Percentiles rank a stretch among this genome's conserved stretches.
These are phyloP conservation scores for Xerocomus subilludens DNA, from an alignment of 1,284 basidiomycete species.

Conservation along the genomic window DNA sequence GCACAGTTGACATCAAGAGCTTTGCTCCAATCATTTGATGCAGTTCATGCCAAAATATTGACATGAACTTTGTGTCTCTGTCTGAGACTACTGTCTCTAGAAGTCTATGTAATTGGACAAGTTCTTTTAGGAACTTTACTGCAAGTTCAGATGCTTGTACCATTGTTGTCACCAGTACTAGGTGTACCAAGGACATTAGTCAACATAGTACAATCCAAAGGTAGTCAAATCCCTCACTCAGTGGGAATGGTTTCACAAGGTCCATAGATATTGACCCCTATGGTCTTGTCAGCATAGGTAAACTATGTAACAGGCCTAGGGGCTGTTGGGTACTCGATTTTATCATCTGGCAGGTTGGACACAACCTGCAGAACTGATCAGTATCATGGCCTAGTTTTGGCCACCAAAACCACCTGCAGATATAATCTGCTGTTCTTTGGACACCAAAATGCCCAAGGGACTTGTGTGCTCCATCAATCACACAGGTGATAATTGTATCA, in stretches of 20 bases:
- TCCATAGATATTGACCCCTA: slow-evolving; percentile 1
- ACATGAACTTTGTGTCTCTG: slow-evolving; percentile 22
- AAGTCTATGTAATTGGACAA: slow-evolving; percentile 38
- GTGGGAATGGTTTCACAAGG: neutral
- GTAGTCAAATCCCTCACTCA: too few species aligned
- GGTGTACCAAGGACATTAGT: slow-evolving; percentile 53
- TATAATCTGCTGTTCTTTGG: slow-evolving; percentile 15
- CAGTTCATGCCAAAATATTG: neutral
- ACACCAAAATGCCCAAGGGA: slow-evolving; percentile 41
- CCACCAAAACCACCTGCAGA: slow-evolving; percentile 12
- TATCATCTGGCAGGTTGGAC: neutral
- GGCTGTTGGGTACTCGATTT: neutral
- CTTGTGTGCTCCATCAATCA: slow-evolving; percentile 30
- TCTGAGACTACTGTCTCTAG: too few species aligned
- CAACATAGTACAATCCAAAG: slow-evolving; percentile 53
- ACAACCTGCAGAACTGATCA: slow-evolving; percentile 23
- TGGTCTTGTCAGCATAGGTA: neutral
- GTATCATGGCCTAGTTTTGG: slow-evolving; percentile 35
- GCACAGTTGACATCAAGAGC: slow-evolving; percentile 49
- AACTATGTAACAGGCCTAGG: neutral
- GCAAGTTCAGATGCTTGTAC: slow-evolving; percentile 43
- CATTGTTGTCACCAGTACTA: slow-evolving; percentile 37
- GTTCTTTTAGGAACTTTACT: slow-evolving; percentile 37
- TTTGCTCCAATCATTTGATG: slow-evolving; percentile 38
- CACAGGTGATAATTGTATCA: neutral